A percentile compares a stretch with the other conserved stretches of the same genome.
Conservation (phyloP, 2,329 filamentous ascomycete genomes). For the Verticillium nonalfalfae region DNA sequence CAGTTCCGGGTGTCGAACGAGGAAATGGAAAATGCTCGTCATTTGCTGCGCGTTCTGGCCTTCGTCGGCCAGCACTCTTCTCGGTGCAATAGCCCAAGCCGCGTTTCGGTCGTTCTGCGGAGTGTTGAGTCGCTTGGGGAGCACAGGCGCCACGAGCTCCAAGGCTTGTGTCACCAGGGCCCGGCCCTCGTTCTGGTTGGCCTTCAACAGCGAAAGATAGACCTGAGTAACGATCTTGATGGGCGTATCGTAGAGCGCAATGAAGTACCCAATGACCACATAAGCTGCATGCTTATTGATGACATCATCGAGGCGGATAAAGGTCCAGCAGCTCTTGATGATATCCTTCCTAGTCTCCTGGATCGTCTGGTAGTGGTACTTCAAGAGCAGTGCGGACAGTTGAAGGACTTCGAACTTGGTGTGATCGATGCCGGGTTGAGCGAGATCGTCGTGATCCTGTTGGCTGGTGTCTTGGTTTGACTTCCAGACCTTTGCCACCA, state of each 20-base stretch:
- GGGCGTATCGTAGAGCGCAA: conserved; percentile 92
- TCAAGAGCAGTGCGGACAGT: conserved; percentile 88
- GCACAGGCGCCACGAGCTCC: conserved; percentile 88
- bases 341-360: conserved; percentile 94
- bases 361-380: conserved; percentile 83
- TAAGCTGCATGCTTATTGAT: conserved; percentile 99
- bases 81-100: conserved; percentile 83
- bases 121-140: conserved; percentile 74
- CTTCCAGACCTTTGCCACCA: conserved; percentile 92
- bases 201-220: conserved; percentile 83
- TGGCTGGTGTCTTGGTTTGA: conserved; percentile 74
- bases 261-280: conserved; percentile 95
- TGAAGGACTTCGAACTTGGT: conserved; percentile 94
- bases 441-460: conserved; percentile 83
- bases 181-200: conserved; percentile 91
- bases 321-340: conserved; percentile 99
- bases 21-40: conserved; percentile 94
- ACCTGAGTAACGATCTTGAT: conserved; percentile 94
- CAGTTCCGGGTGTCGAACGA: conserved; percentile 84
- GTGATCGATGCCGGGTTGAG: conserved; percentile 85
- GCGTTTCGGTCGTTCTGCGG: conserved; percentile 66
- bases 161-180: conserved; percentile 89
- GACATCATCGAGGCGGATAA: conserved; percentile 95
- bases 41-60: conserved; percentile 93
- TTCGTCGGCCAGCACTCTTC: conserved; percentile 88